Evolutionary conservation across 2,329 filamentous ascomycete genomes (phyloP), one percentile per base, ranked within the genome.

Genomic region (Beauveria caledonica): DNA sequence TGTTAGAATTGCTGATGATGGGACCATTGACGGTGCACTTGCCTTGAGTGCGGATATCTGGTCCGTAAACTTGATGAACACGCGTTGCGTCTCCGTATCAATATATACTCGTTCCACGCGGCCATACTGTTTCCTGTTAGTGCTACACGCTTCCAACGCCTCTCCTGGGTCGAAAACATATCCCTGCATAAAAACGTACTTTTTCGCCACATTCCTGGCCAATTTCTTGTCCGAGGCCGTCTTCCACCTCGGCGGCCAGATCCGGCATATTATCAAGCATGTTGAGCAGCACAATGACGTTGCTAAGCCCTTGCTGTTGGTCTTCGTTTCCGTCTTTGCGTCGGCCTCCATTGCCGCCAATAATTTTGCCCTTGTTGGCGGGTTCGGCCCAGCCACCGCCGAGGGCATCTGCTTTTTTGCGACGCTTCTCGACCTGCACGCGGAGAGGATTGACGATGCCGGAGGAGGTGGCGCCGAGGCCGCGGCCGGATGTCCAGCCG

Each of bases 31-130:
- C 15, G 25, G 5, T 21, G 10, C 25, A 42, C 56, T 77, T 79
- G 92, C 90, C 67, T 92, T 83, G 61, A 97, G 75, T 15, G 92
- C 94, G 50, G 89, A 94, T 58, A 97, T 78, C 67, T 87, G 84
- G 65, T 88, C 89, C 2, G 90, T 93, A 70, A 97, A 99, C 72
- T 95, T 90, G 72, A 99, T 91, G 72, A 96, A 97, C 5, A 99
- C 94, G 58, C 86, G 84, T 13, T 78, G 74, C 53, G 78, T 78
- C 64, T 81, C 76, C 49, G 85, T 78, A 68, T 90, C 85, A 61
- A 97, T 86, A 68, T 87, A 87, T 19, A 96, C 79, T 65, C 90
- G 80, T 72, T 95, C 89, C 5, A 96, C 88, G 49, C 85, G 83
- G 17, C 92, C 92, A 70, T 96, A 96, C 85, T 91, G 65, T 40